phyloP scores from a whole-genome alignment of 139 green algal genomes.

The Chlamydomonas incerta region DNA sequence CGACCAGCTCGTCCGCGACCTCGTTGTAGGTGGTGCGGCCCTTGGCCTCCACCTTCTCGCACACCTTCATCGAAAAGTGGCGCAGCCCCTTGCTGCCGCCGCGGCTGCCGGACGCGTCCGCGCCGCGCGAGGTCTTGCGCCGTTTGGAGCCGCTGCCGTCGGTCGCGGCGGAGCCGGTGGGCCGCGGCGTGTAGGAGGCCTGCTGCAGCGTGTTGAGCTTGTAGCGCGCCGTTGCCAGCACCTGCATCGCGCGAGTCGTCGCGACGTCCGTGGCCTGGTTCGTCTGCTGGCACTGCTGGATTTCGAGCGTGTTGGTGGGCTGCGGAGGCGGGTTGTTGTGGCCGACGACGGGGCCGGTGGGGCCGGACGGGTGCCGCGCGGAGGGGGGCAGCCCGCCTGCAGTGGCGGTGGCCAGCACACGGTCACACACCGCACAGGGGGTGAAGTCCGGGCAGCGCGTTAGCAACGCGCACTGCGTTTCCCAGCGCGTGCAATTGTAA shows the following conservation, averaged over 20 bases:
- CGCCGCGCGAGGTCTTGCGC: constrained; percentile 33
- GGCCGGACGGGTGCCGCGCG: neutral
- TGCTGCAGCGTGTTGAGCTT: constrained; percentile 8
- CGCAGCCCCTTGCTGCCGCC: constrained; percentile 78
- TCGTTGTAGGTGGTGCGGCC: constrained; percentile 94
- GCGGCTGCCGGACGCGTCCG: constrained; percentile 6
- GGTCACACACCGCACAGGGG: too few relatives aligned
- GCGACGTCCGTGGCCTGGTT: constrained; percentile 9
- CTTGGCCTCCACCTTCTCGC: constrained; percentile 91
- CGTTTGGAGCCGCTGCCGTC: constrained; percentile 24
- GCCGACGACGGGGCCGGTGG: neutral
- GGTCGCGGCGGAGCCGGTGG: neutral
- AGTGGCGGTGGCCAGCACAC: too few relatives aligned
- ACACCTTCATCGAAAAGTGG: constrained; percentile 92
- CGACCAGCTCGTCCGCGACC: constrained; percentile 95
- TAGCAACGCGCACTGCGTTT: too few relatives aligned
- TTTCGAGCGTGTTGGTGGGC: neutral
- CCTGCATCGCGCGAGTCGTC: constrained; percentile 9
- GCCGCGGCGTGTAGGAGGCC: constrained; percentile 13
- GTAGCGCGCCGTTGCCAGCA: constrained; percentile 2
- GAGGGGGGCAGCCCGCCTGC: neutral
- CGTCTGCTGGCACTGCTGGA: constrained; percentile 12
- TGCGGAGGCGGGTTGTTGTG: constrained; percentile 35
- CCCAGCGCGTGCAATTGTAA: too few relatives aligned
- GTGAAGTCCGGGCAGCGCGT: too few relatives aligned